These are phyloP conservation scores for Acer saccharum DNA, from an alignment of 345 rosid genomes.

Conservation along the genomic window DNA sequence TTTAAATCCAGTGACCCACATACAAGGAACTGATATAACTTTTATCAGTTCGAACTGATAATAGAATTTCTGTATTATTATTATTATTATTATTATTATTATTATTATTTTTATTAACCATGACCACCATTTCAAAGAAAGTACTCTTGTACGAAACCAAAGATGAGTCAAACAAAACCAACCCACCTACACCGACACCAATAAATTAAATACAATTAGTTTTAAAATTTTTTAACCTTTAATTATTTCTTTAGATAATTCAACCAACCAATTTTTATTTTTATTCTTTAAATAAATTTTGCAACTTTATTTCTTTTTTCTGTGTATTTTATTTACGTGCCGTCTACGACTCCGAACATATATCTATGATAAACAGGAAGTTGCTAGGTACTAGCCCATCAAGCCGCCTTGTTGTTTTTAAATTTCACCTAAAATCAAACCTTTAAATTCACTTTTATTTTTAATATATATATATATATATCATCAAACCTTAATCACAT, in stretches of 20 bases:
- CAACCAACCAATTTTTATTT: too few species aligned
- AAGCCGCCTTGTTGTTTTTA: conserved; percentile 16
- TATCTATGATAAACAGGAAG: background rate
- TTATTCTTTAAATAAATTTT: background rate
- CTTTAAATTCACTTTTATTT: background rate
- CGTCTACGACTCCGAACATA: conserved; percentile 34
- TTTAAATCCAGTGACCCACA: too few species aligned
- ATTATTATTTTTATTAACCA: background rate
- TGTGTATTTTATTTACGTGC: conserved; percentile 25
- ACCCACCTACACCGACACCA: background rate
- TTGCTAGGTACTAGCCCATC: background rate
- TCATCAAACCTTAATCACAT: background rate
- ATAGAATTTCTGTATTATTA: too few species aligned
- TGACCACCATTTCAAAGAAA: background rate
- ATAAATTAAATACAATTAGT: too few species aligned
- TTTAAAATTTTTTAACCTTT: too few species aligned
- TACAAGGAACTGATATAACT: too few species aligned
- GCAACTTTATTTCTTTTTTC: too few species aligned
- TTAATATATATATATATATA: too few species aligned
- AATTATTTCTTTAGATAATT: too few species aligned
- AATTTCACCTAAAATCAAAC: background rate
- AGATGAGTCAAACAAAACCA: conserved; percentile 2
- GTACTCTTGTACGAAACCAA: conserved; percentile 5
- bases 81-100: too few species aligned
- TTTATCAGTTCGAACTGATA: too few species aligned